These are phyloP conservation scores for Malus hybrid DNA, from an alignment of 331 rosid genomes.

Conservation along the genomic window DNA sequence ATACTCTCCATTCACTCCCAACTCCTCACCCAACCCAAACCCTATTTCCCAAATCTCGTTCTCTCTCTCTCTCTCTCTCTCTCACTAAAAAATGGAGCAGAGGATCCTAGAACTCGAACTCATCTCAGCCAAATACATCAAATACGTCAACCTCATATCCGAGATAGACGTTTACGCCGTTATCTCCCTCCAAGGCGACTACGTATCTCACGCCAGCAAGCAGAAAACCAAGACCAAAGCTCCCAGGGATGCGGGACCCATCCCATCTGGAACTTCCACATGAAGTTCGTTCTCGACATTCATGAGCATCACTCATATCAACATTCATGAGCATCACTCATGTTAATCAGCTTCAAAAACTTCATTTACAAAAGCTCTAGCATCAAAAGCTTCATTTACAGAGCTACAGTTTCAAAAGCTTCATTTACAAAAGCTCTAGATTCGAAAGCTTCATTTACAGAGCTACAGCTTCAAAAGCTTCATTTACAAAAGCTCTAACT, in stretches of 20 bases:
- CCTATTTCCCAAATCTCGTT: background rate
- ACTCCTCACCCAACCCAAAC: too few species aligned
- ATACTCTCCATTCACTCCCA: too few species aligned
- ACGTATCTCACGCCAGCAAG: background rate
- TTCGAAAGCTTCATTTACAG: too few species aligned
- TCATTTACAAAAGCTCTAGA: too few species aligned
- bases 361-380: too few species aligned
- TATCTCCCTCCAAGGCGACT: conserved; percentile 46
- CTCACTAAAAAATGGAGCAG: conserved; percentile 29
- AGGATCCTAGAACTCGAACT: conserved; percentile 55
- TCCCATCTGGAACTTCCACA: conserved; percentile 56
- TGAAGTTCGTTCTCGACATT: conserved; percentile 34
- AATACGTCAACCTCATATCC: conserved; percentile 47
- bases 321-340: too few species aligned
- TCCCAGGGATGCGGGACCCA: conserved; percentile 32
- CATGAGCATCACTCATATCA: too few species aligned
- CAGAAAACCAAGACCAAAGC: conserved; percentile 30
- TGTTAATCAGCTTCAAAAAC: too few species aligned
- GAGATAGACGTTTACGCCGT: conserved; percentile 73
- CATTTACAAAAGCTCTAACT: too few species aligned
- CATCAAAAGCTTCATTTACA: too few species aligned
- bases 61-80: background rate
- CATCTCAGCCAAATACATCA: conserved; percentile 56
- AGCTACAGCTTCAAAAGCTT: too few species aligned
- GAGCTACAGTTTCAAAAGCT: too few species aligned